Evolutionary conservation across 345 rosid genomes (phyloP), one percentile per base, ranked within the genome.

Genomic region (Gossypium raimondii): DNA sequence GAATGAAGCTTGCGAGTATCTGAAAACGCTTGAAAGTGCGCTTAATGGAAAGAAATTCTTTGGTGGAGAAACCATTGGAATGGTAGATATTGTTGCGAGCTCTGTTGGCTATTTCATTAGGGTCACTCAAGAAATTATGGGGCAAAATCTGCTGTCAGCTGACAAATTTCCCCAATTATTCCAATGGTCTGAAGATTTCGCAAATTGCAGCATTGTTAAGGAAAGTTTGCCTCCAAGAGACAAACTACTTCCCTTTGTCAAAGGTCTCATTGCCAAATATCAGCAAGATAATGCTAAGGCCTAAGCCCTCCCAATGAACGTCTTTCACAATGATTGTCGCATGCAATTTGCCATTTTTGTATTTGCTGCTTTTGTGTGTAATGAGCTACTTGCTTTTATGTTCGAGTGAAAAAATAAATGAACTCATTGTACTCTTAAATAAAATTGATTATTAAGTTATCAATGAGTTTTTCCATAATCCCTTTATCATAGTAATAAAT

Each of bases 1-100:
- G 43, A 67, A 73, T 10, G 76, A 73, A 45, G 68, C 20, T 20
- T 2, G 24, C 0, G 67, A 60, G 25, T 44, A 57, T 60, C 11
- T 73, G 58, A 47, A 59, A 73, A 13, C 22, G 29, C 76, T 60
- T 9, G 76, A 73, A 45, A 18, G 47, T 3, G 58, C 18, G 7
- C 67, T 73, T 25, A 17, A 60, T 48, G 76, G 67, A 1, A 73
- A 47, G 44, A 73, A n/a, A 60, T 73, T 73, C 76, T 73, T 73
- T 11, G 76, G 76, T 17, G 68, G 76, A 1, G 76, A 73, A 11
- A 59, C 4, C 4, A 47, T 73, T 29, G 76, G 76, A 25, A 1
- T 60, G 57, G 27, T 73, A 4, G 76, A 73, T 22, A 73, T 73
- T 48, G 69, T 24, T 47, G 76, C 76, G 16, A 61, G 47, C 43